phyloP scores from a whole-genome alignment of 2,329 filamentous ascomycete species.

The Leptographium wingfieldii region DNA sequence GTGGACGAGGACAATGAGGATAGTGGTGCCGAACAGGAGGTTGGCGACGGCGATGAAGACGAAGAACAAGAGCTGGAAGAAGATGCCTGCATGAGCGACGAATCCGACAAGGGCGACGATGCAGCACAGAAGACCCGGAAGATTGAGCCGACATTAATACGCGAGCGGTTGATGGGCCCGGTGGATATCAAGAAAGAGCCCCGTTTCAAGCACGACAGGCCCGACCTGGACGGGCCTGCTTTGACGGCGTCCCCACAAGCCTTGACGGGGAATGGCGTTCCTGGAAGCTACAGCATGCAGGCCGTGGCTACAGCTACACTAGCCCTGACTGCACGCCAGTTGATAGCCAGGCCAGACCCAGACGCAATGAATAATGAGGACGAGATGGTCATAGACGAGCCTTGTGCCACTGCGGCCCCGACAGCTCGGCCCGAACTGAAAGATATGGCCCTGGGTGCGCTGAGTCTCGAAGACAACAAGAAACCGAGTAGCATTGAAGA shows the following conservation, averaged over 20 bases:
- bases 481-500: neutral
- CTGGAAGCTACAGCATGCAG: constrained; percentile 1
- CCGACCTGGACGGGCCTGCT: neutral
- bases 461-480: constrained; percentile 9
- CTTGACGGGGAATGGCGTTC: neutral
- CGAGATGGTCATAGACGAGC: neutral
- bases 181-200: neutral
- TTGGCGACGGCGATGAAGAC: neutral
- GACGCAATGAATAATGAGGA: neutral
- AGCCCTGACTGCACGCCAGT: neutral
- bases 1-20: neutral
- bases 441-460: constrained; percentile 19
- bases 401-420: neutral
- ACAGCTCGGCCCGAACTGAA: constrained; percentile 8
- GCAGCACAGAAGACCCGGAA: neutral
- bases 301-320: constrained; percentile 1
- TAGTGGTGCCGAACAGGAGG: too few relatives aligned
- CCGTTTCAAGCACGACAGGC: neutral
- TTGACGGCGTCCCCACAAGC: neutral
- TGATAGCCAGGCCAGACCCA: neutral
- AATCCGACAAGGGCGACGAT: neutral
- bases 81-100: neutral
- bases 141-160: neutral
- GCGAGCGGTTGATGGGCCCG: neutral
- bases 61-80: neutral